Evolutionary conservation across 306 rosid genomes (phyloP), one percentile per base, ranked within the genome.

Genomic region (Dryas octopetala): DNA sequence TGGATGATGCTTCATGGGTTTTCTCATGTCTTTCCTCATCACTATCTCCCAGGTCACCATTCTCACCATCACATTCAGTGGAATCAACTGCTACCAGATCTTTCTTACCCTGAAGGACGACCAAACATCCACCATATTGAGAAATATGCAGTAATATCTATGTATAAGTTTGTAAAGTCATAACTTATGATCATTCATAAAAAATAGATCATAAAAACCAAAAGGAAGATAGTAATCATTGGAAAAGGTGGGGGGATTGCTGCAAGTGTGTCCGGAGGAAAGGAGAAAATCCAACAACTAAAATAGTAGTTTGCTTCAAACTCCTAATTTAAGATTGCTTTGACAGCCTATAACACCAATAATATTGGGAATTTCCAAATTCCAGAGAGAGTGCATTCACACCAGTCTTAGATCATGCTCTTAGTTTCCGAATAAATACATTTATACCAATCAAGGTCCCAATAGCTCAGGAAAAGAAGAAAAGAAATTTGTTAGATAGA

Each of bases 81-180:
- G 91, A 74, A 74, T 90, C 97, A 69, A 95, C 85, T 2, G 88
- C 88, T 15, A 57, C 87, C 45, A 95, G 84, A 80, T 89, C 99
- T 55, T 92, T 95, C 88, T 95, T 95, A 75, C 96, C 97, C 99
- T 95, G 86, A 76, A 70, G 62, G 41, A 57, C 26, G 12, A 40
- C 19, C 49, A 73, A 58, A 61, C 44, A 58, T 66, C n/a, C 81
- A 76, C 65, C 58, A 19, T 79, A 65, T 52, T 66, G 11, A 73
- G 44, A 72, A 40, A 62, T 15, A 48, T 41, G 11, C 62, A 26
- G 53, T 44, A 57, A 15, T 2, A 44, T 19, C 15, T 10, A 14
- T 32, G 48, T 26, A 16, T 28, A 23, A 57, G 28, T 57, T 76
- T n/a, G 5, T 4, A n/a, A 14, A 52, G 62, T 68, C 44, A 68